Conservation (phyloP, 106 monocot species). For the Phalaenopsis aphrodite region DNA sequence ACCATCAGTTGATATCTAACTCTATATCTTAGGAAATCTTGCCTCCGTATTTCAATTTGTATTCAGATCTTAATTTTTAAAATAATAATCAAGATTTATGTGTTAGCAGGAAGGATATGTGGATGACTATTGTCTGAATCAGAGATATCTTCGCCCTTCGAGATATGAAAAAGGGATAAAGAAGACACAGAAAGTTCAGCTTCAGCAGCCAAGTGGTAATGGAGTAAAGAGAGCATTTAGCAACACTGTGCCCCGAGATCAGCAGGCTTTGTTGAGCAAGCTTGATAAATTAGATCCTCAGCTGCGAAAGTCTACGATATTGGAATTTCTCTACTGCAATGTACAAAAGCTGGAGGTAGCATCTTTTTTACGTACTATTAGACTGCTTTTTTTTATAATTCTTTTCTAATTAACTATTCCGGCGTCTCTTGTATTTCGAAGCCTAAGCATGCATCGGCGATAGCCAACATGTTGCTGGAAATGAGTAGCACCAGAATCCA, state of each 20-base stretch:
- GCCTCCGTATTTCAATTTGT: too few species aligned
- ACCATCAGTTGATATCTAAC: too few species aligned
- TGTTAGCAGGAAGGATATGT: neutral
- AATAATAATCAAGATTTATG: neutral
- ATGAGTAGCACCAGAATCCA: neutral
- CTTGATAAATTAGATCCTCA: neutral
- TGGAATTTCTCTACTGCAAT: neutral
- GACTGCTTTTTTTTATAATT: neutral
- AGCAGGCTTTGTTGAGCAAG: neutral
- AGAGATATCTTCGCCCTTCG: neutral
- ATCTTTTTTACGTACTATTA: too few species aligned
- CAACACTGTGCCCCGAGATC: neutral
- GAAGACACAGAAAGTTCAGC: neutral
- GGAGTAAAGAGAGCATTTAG: neutral
- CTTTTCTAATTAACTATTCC: neutral
- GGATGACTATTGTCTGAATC: neutral
- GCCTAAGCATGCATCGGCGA: neutral
- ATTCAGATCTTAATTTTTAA: too few species aligned
- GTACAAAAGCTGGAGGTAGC: neutral
- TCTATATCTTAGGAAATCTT: too few species aligned
- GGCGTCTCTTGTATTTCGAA: neutral
- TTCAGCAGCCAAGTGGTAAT: neutral
- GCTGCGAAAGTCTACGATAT: neutral
- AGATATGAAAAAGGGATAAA: slow-evolving; percentile 2
- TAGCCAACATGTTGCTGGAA: neutral